Conservation (phyloP, 768 basidiomycete genomes). For the Suillus subalutaceus region DNA sequence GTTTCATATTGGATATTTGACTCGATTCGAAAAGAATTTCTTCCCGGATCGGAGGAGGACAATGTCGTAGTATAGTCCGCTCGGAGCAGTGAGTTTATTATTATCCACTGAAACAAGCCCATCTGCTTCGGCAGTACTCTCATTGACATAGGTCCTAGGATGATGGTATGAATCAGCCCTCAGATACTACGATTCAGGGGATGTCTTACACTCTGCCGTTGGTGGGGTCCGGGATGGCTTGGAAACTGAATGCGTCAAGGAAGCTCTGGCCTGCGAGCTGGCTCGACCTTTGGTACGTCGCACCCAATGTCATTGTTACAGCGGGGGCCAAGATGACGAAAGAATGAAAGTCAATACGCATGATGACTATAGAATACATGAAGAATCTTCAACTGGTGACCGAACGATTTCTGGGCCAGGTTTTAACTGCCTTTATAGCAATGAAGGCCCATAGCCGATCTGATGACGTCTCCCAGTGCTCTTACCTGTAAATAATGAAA, state of each 20-base stretch:
- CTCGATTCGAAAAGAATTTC: slow-evolving; percentile 39
- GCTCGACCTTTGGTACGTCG: slow-evolving; percentile 48
- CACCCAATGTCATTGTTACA: slow-evolving; percentile 34
- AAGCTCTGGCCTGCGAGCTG: slow-evolving; percentile 51
- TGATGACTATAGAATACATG: background rate
- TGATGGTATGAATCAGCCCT: background rate
- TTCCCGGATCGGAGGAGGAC: slow-evolving; percentile 31
- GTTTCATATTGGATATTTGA: slow-evolving; percentile 33
- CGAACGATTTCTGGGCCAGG: background rate
- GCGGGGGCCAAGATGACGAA: background rate
- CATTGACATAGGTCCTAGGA: slow-evolving; percentile 45
- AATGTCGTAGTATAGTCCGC: slow-evolving; percentile 38
- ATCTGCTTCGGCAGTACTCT: slow-evolving; percentile 49
- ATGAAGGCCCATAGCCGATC: background rate
- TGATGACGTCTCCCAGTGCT: background rate
- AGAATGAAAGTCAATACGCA: background rate
- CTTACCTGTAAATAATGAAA: background rate
- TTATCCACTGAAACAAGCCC: slow-evolving; percentile 62
- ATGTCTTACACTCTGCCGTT: slow-evolving; percentile 35
- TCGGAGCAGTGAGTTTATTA: slow-evolving; percentile 36
- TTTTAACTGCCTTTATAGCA: background rate
- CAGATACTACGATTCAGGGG: background rate
- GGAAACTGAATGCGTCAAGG: slow-evolving; percentile 35
- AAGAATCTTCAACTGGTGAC: background rate
- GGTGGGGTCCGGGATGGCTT: slow-evolving; percentile 35